phyloP scores from a whole-genome alignment of 2,329 filamentous ascomycete genomes.

The Beauveria sp. region DNA sequence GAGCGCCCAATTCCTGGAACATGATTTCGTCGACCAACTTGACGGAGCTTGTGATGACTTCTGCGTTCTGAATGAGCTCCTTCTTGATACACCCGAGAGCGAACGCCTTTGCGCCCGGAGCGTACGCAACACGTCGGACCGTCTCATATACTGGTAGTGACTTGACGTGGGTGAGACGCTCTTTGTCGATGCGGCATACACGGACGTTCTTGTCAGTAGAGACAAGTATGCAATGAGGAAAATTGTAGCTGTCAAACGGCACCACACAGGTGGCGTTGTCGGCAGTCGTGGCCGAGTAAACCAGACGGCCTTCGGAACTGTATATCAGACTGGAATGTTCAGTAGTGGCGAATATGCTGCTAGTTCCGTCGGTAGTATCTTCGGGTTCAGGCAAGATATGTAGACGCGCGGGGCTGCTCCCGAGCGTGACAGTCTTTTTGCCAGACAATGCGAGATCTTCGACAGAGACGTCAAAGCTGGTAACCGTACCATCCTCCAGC shows the following conservation, averaged over 20 bases:
- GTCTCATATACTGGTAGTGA: slow-evolving; percentile 73
- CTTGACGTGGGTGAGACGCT: slow-evolving; percentile 82
- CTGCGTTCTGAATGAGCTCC: slow-evolving; percentile 60
- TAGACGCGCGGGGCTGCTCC: slow-evolving; percentile 76
- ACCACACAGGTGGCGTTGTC: slow-evolving; percentile 78
- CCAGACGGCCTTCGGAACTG: slow-evolving; percentile 74
- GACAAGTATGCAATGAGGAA: slow-evolving; percentile 71
- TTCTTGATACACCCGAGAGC: slow-evolving; percentile 80
- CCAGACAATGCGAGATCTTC: slow-evolving; percentile 56
- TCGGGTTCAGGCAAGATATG: slow-evolving; percentile 61
- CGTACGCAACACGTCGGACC: slow-evolving; percentile 81
- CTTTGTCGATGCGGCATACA: slow-evolving; percentile 73
- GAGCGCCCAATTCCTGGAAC: slow-evolving; percentile 68
- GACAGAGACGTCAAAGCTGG: slow-evolving; percentile 68
- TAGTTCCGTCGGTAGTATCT: slow-evolving; percentile 42
- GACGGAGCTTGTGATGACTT: slow-evolving; percentile 73
- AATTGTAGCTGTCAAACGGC: slow-evolving; percentile 73
- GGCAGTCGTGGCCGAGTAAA: slow-evolving; percentile 90
- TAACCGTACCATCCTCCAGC: slow-evolving; percentile 85
- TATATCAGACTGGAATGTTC: slow-evolving; percentile 95
- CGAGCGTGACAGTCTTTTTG: slow-evolving; percentile 75
- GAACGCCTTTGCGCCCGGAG: slow-evolving; percentile 69
- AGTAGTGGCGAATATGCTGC: slow-evolving; percentile 84
- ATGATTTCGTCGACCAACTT: slow-evolving; percentile 84
- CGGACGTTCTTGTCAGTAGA: slow-evolving; percentile 70